A percentile compares a stretch with the other conserved stretches of the same genome.
These are phyloP conservation scores for Serpula lacrymans DNA, from an alignment of 768 basidiomycete genomes.

Conservation along the genomic window DNA sequence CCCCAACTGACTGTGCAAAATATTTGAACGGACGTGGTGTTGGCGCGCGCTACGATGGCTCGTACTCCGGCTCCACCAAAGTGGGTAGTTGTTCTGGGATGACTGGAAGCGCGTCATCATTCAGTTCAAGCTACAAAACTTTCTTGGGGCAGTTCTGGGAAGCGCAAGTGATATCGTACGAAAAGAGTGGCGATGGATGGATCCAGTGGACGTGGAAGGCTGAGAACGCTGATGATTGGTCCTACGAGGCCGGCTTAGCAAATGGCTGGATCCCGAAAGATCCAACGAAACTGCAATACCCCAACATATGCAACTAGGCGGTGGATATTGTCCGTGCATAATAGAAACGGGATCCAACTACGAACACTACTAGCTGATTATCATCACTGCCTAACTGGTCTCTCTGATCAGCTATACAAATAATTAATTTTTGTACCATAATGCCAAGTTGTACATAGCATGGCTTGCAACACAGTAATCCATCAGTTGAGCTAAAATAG, in stretches of 20 bases:
- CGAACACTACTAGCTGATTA: too few species aligned
- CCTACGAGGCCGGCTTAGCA: conserved; percentile 68
- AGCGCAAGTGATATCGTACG: conserved; percentile 72
- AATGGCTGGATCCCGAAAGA: conserved; percentile 78
- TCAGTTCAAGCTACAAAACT: conserved; percentile 59
- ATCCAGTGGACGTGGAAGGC: conserved; percentile 80
- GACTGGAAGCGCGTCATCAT: conserved; percentile 57
- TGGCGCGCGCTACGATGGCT: conserved; percentile 69
- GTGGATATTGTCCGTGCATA: not conserved
- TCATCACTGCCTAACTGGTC: too few species aligned
- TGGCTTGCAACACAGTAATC: too few species aligned
- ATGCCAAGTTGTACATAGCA: too few species aligned
- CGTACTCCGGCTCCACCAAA: conserved; percentile 15
- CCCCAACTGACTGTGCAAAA: conserved; percentile 68
- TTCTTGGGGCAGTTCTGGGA: conserved; percentile 75
- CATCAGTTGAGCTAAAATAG: too few species aligned
- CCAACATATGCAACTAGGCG: conserved; percentile 51
- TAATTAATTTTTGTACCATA: too few species aligned
- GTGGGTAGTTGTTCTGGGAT: conserved; percentile 44
- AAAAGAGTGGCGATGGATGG: conserved; percentile 65
- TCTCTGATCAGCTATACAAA: too few species aligned
- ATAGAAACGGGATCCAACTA: not conserved
- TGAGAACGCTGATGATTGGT: conserved; percentile 74
- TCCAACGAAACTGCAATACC: conserved; percentile 63
- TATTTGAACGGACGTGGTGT: conserved; percentile 79